phyloP scores from a whole-genome alignment of 1,139 yeast species.

The Suhomyces bolitotheri region DNA sequence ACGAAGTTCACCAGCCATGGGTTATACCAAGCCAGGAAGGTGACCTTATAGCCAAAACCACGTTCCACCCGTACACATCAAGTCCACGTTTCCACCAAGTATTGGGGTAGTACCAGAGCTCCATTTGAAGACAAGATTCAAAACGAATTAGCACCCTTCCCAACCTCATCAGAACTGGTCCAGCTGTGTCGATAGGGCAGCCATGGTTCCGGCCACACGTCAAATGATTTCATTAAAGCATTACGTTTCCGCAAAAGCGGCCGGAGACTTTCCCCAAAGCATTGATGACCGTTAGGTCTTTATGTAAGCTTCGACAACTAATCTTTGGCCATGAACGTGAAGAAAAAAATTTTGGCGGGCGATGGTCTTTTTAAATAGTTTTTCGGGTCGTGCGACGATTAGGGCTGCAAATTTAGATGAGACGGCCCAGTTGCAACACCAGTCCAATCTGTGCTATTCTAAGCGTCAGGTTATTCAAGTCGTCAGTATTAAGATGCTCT shows the following conservation, averaged over 20 bases:
- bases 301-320: conserved; percentile 82
- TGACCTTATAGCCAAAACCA: conserved; percentile 1
- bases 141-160: conserved; percentile 14
- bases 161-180: not conserved
- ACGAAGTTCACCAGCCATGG: conserved; percentile 19
- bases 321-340: conserved; percentile 69
- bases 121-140: conserved; percentile 18
- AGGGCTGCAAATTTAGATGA: conserved; percentile 14
- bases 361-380: conserved; percentile 3
- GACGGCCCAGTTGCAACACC: too few species aligned
- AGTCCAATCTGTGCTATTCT: too few species aligned
- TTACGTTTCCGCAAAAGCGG: conserved; percentile 67
- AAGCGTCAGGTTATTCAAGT: too few species aligned
- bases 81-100: not conserved
- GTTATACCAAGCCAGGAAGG: conserved; percentile 17
- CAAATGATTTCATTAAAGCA: conserved; percentile 40
- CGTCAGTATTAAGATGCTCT: too few species aligned
- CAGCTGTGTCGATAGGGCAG: not conserved
- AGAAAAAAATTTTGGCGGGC: conserved; percentile 20
- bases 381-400: conserved; percentile 14
- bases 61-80: conserved; percentile 1
- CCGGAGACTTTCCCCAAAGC: conserved; percentile 98
- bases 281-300: conserved; percentile 34
- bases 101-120: conserved; percentile 18
- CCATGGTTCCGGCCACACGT: conserved; percentile 2